These are phyloP conservation scores for Cyclotella distinguenda DNA, from an alignment of 108 stramenopile species.

Conservation along the genomic window DNA sequence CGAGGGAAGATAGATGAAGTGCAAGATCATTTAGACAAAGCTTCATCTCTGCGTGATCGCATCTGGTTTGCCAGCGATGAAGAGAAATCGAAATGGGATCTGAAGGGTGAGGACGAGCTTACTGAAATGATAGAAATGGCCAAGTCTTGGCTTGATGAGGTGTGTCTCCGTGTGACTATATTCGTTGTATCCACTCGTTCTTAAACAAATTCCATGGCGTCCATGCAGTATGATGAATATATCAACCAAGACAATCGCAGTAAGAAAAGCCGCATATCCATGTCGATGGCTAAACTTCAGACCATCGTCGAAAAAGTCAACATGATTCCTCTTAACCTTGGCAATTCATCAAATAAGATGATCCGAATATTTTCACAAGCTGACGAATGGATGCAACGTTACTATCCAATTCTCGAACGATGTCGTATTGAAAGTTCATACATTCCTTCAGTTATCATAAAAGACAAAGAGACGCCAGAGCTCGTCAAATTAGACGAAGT, in stretches of 20 bases:
- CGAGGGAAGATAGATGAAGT: conserved; percentile 76
- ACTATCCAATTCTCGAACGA: conserved; percentile 41
- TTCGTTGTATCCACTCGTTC: not conserved
- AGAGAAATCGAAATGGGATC: conserved; percentile 53
- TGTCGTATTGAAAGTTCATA: conserved; percentile 50
- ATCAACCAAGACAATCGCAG: conserved; percentile 66
- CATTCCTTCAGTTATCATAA: conserved; percentile 11
- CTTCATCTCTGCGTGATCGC: conserved; percentile 57
- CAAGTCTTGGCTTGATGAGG: conserved; percentile 68
- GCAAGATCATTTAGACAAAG: conserved; percentile 66
- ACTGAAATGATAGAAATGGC: conserved; percentile 55
- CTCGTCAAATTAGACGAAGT: conserved; percentile 37
- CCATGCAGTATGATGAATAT: conserved; percentile 50
- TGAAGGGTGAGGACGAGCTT: conserved; percentile 64
- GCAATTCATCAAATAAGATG: conserved; percentile 59
- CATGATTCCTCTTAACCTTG: conserved; percentile 64
- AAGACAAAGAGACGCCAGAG: not conserved
- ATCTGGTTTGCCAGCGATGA: conserved; percentile 35
- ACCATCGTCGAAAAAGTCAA: conserved; percentile 56
- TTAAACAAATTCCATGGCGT: not conserved
- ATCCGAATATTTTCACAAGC: conserved; percentile 60
- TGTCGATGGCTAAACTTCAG: conserved; percentile 57
- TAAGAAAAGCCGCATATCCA: conserved; percentile 38
- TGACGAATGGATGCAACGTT: conserved; percentile 62
- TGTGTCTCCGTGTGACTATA: conserved; percentile 19